phyloP scores from a whole-genome alignment of 2,329 filamentous ascomycete genomes.

The Cryphonectria parasitica region DNA sequence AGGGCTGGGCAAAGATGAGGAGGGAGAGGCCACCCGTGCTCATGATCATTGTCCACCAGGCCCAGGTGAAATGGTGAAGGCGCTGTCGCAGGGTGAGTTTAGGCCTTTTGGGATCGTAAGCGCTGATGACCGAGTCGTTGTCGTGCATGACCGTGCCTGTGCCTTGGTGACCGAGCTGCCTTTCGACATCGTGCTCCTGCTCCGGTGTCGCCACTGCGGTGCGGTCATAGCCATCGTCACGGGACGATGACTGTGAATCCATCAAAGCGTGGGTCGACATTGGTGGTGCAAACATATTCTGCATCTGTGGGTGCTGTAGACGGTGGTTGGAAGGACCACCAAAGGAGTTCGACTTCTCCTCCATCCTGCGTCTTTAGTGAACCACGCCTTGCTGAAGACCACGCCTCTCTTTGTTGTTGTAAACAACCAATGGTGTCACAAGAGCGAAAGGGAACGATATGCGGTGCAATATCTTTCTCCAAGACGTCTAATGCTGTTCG shows the following conservation, averaged over 20 bases:
- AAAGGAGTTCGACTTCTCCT: not conserved
- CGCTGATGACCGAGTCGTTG: conserved; percentile 9
- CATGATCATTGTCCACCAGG: conserved; percentile 78
- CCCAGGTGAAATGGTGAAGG: conserved; percentile 67
- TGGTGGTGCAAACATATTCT: not conserved
- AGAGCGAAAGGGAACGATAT: not conserved
- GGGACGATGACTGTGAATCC: not conserved
- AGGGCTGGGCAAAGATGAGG: conserved; percentile 65
- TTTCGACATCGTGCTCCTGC: conserved; percentile 23
- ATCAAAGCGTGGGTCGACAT: not conserved
- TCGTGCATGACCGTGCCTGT: not conserved
- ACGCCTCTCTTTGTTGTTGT: not conserved
- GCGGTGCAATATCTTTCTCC: not conserved
- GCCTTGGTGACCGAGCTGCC: conserved; percentile 7
- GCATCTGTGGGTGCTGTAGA: conserved; percentile 7
- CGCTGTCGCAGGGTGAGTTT: conserved; percentile 48
- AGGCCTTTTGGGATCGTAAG: conserved; percentile 37
- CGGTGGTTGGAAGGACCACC: not conserved
- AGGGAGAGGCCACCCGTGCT: conserved; percentile 72
- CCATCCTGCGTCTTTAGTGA: conserved; percentile 8
- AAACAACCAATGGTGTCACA: not conserved
- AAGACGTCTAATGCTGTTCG: not conserved
- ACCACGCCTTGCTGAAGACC: not conserved
- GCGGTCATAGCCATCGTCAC: conserved; percentile 19
- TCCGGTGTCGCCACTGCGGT: conserved; percentile 24